Conservation (phyloP, 2,329 filamentous ascomycete genomes). For the Hypoxylon sp. region DNA sequence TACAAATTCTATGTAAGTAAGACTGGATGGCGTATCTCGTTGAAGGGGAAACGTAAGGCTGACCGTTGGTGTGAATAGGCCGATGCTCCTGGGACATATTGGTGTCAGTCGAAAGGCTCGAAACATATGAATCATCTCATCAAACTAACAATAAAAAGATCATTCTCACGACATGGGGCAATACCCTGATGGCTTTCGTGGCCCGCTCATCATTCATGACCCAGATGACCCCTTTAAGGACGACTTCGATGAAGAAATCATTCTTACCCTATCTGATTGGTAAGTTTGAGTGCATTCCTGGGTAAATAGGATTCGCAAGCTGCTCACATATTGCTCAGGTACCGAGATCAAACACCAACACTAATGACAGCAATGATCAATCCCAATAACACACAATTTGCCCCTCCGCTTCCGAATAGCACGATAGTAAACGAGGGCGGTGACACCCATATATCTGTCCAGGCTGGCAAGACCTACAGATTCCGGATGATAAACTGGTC, state of each 20-base stretch:
- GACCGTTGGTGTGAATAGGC: slow-evolving; percentile 48
- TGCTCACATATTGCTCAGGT: slow-evolving; percentile 56
- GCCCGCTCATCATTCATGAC: slow-evolving; percentile 73
- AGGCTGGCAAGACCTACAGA: slow-evolving; percentile 62
- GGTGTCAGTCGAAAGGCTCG: slow-evolving; percentile 57
- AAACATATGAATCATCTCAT: not conserved
- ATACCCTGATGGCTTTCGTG: slow-evolving; percentile 77
- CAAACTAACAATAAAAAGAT: slow-evolving; percentile 55
- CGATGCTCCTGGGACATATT: slow-evolving; percentile 62
- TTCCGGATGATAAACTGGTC: slow-evolving; percentile 64
- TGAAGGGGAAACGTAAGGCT: not conserved
- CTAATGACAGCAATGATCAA: slow-evolving; percentile 59
- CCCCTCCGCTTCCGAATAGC: slow-evolving; percentile 60
- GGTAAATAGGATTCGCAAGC: slow-evolving; percentile 57
- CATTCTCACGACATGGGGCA: slow-evolving; percentile 76
- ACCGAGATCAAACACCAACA: slow-evolving; percentile 58
- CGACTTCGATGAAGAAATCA: slow-evolving; percentile 70
- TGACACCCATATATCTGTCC: slow-evolving; percentile 56
- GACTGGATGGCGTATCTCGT: not conserved
- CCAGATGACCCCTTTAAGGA: slow-evolving; percentile 66
- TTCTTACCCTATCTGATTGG: slow-evolving; percentile 71
- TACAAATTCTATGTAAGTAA: slow-evolving; percentile 71
- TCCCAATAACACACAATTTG: slow-evolving; percentile 58
- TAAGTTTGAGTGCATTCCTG: slow-evolving; percentile 57
- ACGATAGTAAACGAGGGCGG: slow-evolving; percentile 62